Evolutionary conservation across 1,139 yeast genomes (phyloP), one percentile per base, ranked within the genome.

Genomic region (Pichia sp.): DNA sequence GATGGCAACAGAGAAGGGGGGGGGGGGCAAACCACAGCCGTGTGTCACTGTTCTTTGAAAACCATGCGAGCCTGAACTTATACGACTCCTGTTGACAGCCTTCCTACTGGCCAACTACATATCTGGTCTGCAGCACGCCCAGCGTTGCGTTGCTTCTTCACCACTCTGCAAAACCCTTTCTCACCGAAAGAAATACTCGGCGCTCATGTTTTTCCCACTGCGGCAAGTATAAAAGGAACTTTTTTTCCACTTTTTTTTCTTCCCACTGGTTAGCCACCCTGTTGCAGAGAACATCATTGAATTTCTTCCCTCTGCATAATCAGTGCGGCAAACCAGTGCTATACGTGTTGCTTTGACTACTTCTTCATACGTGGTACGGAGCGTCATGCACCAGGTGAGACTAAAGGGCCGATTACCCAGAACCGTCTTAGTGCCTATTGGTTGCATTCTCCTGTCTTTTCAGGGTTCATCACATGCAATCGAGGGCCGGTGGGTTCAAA

Each of bases 361-460:
- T 60, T 22, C 64, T 22, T 39, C 60, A 60, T 31, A 56, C 56
- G 46, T 42, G 48, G 50, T 46, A 36, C 40, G 58, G 75, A 74
- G 84, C 80, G 85, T 80, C 85, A 76, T 74, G 84, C 79, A 79
- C 77, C 72, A 72, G 85, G 85, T 74, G 80, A 80, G 85, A 80
- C 60, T 58, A 70, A 74, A 55, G 60, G 62, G 52, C 56, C 60
- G 67, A 59, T 63, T 60, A 55, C 57, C 62, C 57, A 64, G 73
- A 80, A 74, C 74, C 83, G 75, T 80, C 85, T 80, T 73, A 80
- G 70, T 70, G 84, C 83, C 76, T 49, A 46, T 54, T 53, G 54
- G 49, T 40, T 50, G 51, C 81, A 56, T 51, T 48, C 25, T 25
- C n/a, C 30, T n/a, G 25, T 37, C 74, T 74, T 74, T 73, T 73